Conservation (phyloP, 352 stramenopile genomes). For the Elongisporangium undulatum region DNA sequence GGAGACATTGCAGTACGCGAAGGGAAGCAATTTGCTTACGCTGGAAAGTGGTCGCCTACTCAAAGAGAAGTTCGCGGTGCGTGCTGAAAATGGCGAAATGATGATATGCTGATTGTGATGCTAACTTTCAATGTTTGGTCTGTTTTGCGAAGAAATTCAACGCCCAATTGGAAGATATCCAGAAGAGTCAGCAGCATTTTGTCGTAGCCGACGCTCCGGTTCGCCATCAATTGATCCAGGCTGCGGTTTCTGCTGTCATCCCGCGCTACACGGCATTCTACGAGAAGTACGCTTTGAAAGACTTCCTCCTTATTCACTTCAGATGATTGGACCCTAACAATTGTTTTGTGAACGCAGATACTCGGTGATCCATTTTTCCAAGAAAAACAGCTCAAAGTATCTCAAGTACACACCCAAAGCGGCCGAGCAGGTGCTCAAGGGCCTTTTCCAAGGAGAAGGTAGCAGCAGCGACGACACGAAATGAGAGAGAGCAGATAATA, state of each 20-base stretch:
- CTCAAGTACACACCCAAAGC: slow-evolving; percentile 86
- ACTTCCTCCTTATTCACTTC: slow-evolving; percentile 3
- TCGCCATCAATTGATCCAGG: slow-evolving; percentile 79
- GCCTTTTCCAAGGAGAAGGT: slow-evolving; percentile 74
- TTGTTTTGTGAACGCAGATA: slow-evolving; percentile 42
- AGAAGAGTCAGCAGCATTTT: slow-evolving; percentile 63
- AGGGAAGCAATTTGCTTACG: slow-evolving; percentile 76
- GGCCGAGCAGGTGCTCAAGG: slow-evolving; percentile 72
- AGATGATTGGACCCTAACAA: not conserved
- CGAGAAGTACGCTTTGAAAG: slow-evolving; percentile 60
- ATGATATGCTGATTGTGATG: not conserved
- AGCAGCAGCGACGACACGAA: slow-evolving; percentile 2
- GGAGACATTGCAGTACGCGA: slow-evolving; percentile 85
- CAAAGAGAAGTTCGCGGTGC: slow-evolving; percentile 90
- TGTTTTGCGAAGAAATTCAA: slow-evolving; percentile 58
- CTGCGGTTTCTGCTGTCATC: slow-evolving; percentile 81
- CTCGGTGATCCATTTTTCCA: slow-evolving; percentile 89
- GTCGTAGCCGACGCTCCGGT: slow-evolving; percentile 86
- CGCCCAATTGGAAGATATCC: slow-evolving; percentile 59
- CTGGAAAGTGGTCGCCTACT: slow-evolving; percentile 88
- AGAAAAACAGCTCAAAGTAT: slow-evolving; percentile 88
- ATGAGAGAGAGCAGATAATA: not conserved
- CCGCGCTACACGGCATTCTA: slow-evolving; percentile 90
- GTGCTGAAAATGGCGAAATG: slow-evolving; percentile 1
- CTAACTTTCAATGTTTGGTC: not conserved